phyloP scores from a whole-genome alignment of 495 filamentous ascomycete species.

The Penicillium taxi region DNA sequence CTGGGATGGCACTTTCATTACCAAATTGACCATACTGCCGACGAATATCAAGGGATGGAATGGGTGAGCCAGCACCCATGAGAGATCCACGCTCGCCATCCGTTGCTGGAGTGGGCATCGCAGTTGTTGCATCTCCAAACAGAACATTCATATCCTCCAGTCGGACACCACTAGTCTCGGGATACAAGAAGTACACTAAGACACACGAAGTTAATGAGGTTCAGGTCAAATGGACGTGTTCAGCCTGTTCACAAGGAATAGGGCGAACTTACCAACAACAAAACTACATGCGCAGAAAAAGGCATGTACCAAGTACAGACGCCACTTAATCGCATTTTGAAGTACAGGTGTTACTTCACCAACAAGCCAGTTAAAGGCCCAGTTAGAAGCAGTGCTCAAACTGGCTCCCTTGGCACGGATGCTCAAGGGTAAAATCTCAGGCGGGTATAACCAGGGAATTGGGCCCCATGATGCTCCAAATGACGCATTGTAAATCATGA shows the following conservation, averaged over 20 bases:
- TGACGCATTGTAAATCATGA: constrained; percentile 97
- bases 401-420: constrained; percentile 97
- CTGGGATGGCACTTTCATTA: constrained; percentile 57
- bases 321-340: constrained; percentile 85
- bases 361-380: constrained; percentile 98
- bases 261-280: constrained; percentile 68
- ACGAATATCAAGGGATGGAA: constrained; percentile 69
- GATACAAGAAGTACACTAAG: constrained; percentile 91
- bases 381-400: constrained; percentile 92
- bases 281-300: constrained; percentile 97
- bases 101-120: constrained; percentile 62
- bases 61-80: constrained; percentile 62
- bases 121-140: constrained; percentile 81
- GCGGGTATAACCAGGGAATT: constrained; percentile 96
- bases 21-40: constrained; percentile 43
- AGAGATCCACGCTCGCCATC: constrained; percentile 69
- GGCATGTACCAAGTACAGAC: constrained; percentile 87
- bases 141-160: constrained; percentile 92
- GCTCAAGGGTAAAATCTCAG: constrained; percentile 93
- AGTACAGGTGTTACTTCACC: constrained; percentile 89
- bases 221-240: too few relatives aligned
- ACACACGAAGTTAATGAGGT: too few relatives aligned
- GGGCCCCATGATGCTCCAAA: constrained; percentile 99
- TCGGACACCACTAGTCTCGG: constrained; percentile 88
- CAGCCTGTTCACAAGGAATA: too few relatives aligned